Conservation (phyloP, 257 asterid species). For the Salvia splendens region DNA sequence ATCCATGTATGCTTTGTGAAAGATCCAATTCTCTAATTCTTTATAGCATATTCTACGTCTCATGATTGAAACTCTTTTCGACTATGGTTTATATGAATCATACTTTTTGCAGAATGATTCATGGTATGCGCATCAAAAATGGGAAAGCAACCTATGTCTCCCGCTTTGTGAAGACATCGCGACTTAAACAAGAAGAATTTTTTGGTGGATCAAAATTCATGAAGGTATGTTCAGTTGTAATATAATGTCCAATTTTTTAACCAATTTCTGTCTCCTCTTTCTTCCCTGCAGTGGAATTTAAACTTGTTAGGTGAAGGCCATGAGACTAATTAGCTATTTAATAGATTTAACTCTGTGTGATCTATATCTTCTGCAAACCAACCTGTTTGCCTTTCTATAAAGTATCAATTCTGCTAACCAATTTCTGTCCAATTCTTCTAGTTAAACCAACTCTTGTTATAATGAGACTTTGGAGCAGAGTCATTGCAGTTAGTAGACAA, state of each 20-base stretch:
- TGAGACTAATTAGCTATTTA: neutral
- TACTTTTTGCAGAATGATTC: conserved; percentile 74
- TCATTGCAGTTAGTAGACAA: neutral
- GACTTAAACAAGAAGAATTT: conserved; percentile 83
- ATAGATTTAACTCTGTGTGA: conserved; percentile 2
- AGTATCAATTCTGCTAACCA: neutral
- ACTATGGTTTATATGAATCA: conserved; percentile 17
- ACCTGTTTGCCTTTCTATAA: neutral
- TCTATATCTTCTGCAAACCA: too few relatives aligned
- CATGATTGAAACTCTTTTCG: conserved; percentile 15
- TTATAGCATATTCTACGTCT: neutral
- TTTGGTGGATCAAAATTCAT: conserved; percentile 80
- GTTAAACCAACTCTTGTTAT: neutral
- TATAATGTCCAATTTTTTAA: conserved; percentile 14
- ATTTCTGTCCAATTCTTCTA: conserved; percentile 1
- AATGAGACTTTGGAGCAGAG: conserved; percentile 3
- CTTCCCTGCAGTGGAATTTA: neutral
- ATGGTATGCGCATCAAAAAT: conserved; percentile 88
- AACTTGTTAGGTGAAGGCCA: neutral
- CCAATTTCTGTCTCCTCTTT: neutral
- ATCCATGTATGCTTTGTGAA: neutral
- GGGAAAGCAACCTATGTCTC: conserved; percentile 94
- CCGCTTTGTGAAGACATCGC: conserved; percentile 88
- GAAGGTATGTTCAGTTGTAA: conserved; percentile 54
- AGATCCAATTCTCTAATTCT: too few relatives aligned